A percentile compares a stretch with the other conserved stretches of the same genome.
Conservation (phyloP, 2,329 filamentous ascomycete species). For the Malbranchea zuffiana region DNA sequence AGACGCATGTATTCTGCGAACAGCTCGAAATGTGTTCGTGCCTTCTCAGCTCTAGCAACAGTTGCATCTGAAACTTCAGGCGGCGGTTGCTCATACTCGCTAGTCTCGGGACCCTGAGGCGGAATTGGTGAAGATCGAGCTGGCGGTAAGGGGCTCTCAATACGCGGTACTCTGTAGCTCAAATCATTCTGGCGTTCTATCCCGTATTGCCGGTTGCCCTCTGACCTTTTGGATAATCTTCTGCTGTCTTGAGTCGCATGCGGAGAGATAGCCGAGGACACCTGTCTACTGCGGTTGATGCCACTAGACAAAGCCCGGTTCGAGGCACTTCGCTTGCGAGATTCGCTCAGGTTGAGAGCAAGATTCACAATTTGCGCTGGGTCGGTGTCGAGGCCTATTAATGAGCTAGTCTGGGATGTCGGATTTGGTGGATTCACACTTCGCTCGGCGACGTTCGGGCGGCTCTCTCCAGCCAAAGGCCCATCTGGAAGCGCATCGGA, state of each 20-base stretch:
- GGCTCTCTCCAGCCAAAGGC: slow-evolving; percentile 16
- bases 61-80: slow-evolving; percentile 64
- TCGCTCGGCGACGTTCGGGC: background rate
- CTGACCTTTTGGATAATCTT: background rate
- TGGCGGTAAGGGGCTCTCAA: too few relatives aligned
- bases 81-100: slow-evolving; percentile 20
- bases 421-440: background rate
- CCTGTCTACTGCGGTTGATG: slow-evolving; percentile 4
- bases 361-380: slow-evolving; percentile 86
- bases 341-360: slow-evolving; percentile 75
- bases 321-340: slow-evolving; percentile 36
- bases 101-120: slow-evolving; percentile 2
- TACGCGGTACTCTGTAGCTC: too few relatives aligned
- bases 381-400: slow-evolving; percentile 52
- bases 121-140: background rate
- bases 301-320: slow-evolving; percentile 8
- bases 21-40: slow-evolving; percentile 74
- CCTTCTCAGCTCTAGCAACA: slow-evolving; percentile 68
- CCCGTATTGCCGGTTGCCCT: too few relatives aligned
- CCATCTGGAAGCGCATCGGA: slow-evolving; percentile 23
- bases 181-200: too few relatives aligned
- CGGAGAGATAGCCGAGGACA: slow-evolving; percentile 3
- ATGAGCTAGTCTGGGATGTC: background rate
- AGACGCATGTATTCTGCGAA: slow-evolving; percentile 73
- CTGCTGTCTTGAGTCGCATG: background rate